phyloP scores from a whole-genome alignment of 2,329 filamentous ascomycete species.

The Fusarium marasasianum region DNA sequence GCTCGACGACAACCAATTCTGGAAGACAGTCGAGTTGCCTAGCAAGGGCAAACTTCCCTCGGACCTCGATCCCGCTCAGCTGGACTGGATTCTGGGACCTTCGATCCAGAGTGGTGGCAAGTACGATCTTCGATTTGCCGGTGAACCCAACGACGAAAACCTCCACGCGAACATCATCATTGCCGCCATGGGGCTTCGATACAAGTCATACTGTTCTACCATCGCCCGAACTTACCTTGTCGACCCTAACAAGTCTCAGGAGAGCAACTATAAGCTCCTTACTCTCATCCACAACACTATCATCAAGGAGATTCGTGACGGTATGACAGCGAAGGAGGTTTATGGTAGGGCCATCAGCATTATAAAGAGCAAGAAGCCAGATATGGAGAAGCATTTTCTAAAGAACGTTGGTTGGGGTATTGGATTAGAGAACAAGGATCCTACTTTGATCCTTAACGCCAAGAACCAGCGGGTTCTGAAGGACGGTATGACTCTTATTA shows the following conservation, averaged over 20 bases:
- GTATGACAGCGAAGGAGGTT: conserved; percentile 85
- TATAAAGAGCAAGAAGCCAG: conserved; percentile 90
- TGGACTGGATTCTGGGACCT: conserved; percentile 94
- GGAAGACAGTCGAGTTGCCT: conserved; percentile 78
- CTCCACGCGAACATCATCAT: conserved; percentile 95
- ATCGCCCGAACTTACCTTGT: conserved; percentile 95
- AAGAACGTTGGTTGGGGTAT: conserved; percentile 93
- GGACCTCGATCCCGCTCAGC: conserved; percentile 86
- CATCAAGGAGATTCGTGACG: conserved; percentile 89
- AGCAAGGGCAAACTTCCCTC: conserved; percentile 79
- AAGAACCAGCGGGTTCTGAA: conserved; percentile 87
- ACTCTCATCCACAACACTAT: conserved; percentile 87
- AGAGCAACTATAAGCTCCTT: conserved; percentile 91
- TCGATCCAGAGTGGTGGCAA: conserved; percentile 95
- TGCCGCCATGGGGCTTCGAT: conserved; percentile 88
- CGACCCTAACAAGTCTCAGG: conserved; percentile 95
- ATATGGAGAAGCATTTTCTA: conserved; percentile 92
- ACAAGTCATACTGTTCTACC: conserved; percentile 94
- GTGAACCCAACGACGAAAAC: conserved; percentile 81
- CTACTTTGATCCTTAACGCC: conserved; percentile 82
- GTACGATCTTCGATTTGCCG: conserved; percentile 86
- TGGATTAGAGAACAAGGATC: conserved; percentile 89
- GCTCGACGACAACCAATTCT: conserved; percentile 93
- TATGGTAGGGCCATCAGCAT: conserved; percentile 86
- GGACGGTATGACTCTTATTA: conserved; percentile 95